Conservation (phyloP, 2,329 filamentous ascomycete genomes). For the Aureobasidium sp. region DNA sequence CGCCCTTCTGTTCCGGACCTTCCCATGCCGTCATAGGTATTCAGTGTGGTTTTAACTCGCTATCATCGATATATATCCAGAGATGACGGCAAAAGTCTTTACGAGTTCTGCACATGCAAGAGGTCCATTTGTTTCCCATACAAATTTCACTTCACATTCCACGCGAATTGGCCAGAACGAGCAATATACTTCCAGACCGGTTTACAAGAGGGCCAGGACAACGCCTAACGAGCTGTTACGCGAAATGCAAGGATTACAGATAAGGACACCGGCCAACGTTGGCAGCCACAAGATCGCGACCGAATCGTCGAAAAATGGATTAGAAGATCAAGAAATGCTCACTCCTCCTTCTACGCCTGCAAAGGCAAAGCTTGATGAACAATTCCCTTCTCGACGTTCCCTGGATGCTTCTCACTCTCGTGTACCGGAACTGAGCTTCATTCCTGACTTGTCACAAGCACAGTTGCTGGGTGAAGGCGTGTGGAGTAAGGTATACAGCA, state of each 20-base stretch:
- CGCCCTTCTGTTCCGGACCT: neutral
- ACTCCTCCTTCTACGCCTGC: constrained; percentile 9
- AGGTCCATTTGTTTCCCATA: neutral
- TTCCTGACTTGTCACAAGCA: constrained; percentile 17
- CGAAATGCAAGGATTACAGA: constrained; percentile 8
- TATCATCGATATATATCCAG: neutral
- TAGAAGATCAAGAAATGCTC: constrained; percentile 2
- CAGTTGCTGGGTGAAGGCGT: constrained; percentile 26
- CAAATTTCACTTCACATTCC: constrained; percentile 8
- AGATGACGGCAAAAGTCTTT: neutral
- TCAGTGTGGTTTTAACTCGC: neutral
- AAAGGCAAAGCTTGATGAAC: neutral
- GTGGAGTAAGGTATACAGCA: constrained; percentile 29
- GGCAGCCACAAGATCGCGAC: neutral
- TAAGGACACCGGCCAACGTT: neutral
- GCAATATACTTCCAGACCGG: neutral
- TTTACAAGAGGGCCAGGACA: neutral
- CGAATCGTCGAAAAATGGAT: neutral
- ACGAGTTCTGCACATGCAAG: constrained; percentile 1
- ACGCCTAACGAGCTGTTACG: constrained; percentile 1
- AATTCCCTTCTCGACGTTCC: neutral
- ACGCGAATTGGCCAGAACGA: neutral
- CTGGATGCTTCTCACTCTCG: neutral
- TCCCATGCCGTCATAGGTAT: constrained; percentile 10
- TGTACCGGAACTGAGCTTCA: neutral